phyloP scores from a whole-genome alignment of 1,284 basidiomycete genomes.

The Fomitopsis betulina region DNA sequence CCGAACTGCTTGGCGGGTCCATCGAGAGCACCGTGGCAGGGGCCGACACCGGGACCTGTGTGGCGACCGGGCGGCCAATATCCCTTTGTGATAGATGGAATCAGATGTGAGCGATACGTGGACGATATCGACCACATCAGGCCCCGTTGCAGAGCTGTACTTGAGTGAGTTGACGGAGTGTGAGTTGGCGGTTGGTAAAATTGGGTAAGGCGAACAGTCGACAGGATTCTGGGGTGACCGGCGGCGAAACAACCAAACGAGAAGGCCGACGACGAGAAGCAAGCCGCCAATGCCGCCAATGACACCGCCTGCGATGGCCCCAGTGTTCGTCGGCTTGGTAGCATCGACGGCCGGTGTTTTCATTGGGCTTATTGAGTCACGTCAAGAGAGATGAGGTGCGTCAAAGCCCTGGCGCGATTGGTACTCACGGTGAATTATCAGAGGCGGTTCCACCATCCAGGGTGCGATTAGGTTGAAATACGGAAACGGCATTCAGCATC shows the following conservation, averaged over 20 bases:
- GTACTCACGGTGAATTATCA: not conserved
- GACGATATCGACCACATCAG: not conserved
- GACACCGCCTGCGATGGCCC: slow-evolving; percentile 9
- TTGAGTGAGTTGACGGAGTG: not conserved
- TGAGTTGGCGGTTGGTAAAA: not conserved
- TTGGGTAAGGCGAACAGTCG: not conserved
- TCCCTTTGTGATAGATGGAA: not conserved
- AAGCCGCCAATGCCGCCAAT: slow-evolving; percentile 7
- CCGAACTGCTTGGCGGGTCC: not conserved
- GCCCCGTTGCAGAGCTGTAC: not conserved
- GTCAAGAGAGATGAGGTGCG: too few species aligned
- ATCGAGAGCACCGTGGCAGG: not conserved
- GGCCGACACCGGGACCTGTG: not conserved
- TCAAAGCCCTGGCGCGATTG: not conserved
- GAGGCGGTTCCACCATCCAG: not conserved
- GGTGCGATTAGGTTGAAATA: slow-evolving; percentile 9
- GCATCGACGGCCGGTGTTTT: not conserved
- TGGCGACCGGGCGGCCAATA: not conserved
- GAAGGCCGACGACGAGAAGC: slow-evolving; percentile 6
- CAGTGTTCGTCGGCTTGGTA: slow-evolving; percentile 5
- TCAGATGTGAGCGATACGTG: not conserved
- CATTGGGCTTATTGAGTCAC: not conserved
- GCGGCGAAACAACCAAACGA: slow-evolving; percentile 6
- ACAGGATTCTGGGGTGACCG: not conserved
- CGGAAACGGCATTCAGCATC: slow-evolving; percentile 17